A percentile compares a stretch with the other conserved stretches of the same genome.
Conservation (phyloP, 495 filamentous ascomycete genomes). For the Lasiosphaeria miniovina region DNA sequence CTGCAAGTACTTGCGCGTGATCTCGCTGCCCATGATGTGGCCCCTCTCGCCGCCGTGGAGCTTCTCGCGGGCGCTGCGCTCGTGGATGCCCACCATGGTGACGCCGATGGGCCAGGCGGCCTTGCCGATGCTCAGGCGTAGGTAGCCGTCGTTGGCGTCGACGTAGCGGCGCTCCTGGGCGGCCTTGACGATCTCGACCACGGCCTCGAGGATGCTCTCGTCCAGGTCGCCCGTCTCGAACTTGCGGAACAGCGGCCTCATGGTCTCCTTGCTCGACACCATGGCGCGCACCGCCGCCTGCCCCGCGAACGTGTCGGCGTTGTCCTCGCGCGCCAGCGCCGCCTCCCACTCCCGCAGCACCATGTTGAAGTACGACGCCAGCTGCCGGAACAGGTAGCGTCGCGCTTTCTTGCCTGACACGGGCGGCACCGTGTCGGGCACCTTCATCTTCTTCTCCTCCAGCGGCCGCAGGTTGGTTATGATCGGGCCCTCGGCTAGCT, state of each 20-base stretch:
- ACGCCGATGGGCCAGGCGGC: constrained; percentile 99
- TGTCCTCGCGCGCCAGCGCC: constrained; percentile 68
- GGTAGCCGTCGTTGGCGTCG: constrained; percentile 92
- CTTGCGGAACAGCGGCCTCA: constrained; percentile 85
- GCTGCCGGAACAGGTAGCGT: constrained; percentile 74
- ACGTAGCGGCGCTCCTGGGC: constrained; percentile 90
- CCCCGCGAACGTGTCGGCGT: constrained; percentile 71
- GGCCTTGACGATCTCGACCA: constrained; percentile 90
- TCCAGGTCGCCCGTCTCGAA: constrained; percentile 79
- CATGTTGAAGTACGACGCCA: constrained; percentile 91
- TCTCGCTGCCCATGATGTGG: constrained; percentile 96
- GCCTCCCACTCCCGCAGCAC: constrained; percentile 82
- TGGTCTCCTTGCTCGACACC: constrained; percentile 76
- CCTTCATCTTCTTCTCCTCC: constrained; percentile 82
- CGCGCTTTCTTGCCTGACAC: constrained; percentile 51
- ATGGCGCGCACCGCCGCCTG: constrained; percentile 75
- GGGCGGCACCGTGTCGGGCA: constrained; percentile 58
- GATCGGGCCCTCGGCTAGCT: constrained; percentile 51
- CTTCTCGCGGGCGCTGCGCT: constrained; percentile 91
- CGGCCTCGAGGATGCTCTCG: constrained; percentile 71
- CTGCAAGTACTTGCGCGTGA: constrained; percentile 91
- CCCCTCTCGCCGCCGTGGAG: constrained; percentile 87
- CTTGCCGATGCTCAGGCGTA: constrained; percentile 92
- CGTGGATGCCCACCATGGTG: constrained; percentile 99
- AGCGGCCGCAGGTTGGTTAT: constrained; percentile 71